Evolutionary conservation across 192 early-diverging fungal species (phyloP).

Genomic region (Phlyctochytrium planicorne): DNA sequence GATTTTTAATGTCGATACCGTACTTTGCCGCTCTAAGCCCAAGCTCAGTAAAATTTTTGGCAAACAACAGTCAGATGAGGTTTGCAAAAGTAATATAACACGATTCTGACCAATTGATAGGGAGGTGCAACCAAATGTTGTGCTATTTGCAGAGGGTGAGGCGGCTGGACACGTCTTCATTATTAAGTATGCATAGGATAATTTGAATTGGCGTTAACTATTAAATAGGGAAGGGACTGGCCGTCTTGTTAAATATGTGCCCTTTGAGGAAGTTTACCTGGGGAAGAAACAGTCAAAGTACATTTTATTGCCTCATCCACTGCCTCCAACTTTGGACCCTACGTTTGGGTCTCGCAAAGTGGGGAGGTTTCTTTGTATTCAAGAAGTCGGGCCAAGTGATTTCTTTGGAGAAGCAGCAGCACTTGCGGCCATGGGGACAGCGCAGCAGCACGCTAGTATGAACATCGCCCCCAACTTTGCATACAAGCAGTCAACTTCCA

Average conservation of each 20-base stretch:
- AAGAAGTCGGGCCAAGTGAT: neutral
- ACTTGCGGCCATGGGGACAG: conserved; percentile 22
- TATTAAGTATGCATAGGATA: conserved; percentile 2
- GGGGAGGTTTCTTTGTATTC: conserved; percentile 3
- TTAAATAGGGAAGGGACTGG: conserved; percentile 14
- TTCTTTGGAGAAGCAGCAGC: conserved; percentile 24
- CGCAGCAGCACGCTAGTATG: conserved; percentile 11
- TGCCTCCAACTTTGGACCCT: neutral
- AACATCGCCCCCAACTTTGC: neutral
- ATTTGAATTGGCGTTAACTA: neutral
- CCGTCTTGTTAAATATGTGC: conserved; percentile 15
- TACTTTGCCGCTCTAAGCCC: conserved; percentile 1
- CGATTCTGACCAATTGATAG: neutral
- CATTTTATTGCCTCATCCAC: conserved; percentile 9
- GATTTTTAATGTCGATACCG: conserved; percentile 14
- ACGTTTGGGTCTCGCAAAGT: conserved; percentile 7
- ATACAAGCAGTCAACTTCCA: neutral
- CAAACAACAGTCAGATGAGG: conserved; percentile 4
- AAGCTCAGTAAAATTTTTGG: conserved; percentile 6
- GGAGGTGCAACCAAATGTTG: conserved; percentile 19
- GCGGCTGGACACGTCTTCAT: conserved; percentile 5
- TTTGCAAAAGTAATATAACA: neutral
- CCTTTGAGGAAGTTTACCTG: conserved; percentile 11
- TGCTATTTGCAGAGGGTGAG: conserved; percentile 21
- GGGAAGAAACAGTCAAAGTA: conserved; percentile 2